These are phyloP conservation scores for Endotrypanum monterogeii DNA, from an alignment of 208 protist species.

Conservation along the genomic window DNA sequence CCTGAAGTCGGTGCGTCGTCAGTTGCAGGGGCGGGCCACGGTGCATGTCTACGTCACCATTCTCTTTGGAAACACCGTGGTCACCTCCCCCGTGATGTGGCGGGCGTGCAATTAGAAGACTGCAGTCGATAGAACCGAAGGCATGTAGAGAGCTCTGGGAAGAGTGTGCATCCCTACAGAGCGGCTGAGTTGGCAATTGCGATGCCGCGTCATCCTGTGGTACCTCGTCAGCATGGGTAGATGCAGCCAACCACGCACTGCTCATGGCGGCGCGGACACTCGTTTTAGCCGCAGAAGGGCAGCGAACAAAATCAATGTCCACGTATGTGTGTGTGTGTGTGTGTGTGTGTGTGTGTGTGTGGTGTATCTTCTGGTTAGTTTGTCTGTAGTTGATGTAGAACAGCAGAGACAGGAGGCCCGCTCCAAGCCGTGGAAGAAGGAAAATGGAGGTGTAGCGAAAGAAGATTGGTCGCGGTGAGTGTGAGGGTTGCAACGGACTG, in stretches of 20 bases:
- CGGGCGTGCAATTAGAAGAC: not conserved
- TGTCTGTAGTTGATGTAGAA: no score
- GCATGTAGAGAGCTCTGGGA: not conserved
- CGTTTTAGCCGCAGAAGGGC: not conserved
- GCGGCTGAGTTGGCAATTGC: not conserved
- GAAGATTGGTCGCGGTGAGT: not conserved
- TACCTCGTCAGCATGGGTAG: not conserved
- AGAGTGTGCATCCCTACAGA: not conserved
- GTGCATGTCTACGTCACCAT: not conserved
- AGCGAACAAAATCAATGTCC: no score
- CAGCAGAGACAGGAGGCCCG: not conserved
- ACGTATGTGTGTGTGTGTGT: not conserved
- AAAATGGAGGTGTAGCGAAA: not conserved
- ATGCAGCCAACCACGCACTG: not conserved
- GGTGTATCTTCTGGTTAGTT: not conserved
- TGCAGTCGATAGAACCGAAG: not conserved
- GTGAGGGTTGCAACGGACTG: not conserved
- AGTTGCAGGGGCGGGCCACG: conserved; percentile 22
- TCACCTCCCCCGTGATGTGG: not conserved
- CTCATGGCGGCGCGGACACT: not conserved
- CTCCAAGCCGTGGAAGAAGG: not conserved
- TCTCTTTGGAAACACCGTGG: not conserved
- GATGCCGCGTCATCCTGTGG: not conserved
- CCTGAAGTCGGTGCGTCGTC: conserved; percentile 50
- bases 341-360: not conserved